Evolutionary conservation across 2,329 filamentous ascomycete genomes (phyloP).

Genomic region (Fusarium sp.): DNA sequence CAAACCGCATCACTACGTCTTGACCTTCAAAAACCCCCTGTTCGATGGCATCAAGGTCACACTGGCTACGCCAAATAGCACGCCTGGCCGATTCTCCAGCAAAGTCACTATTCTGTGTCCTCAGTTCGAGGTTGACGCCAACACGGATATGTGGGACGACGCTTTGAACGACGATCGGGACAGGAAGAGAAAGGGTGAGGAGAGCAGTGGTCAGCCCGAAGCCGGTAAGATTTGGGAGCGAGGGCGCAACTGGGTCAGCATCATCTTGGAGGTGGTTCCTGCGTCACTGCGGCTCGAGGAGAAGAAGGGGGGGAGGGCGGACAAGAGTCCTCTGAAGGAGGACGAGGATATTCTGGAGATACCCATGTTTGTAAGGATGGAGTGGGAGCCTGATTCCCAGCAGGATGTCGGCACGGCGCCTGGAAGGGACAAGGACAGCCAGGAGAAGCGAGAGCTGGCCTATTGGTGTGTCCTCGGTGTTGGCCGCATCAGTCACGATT

Average conservation of each 20-base stretch:
- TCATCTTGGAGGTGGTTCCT: slow-evolving; percentile 89
- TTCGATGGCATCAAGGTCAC: slow-evolving; percentile 91
- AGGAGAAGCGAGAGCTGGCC: slow-evolving; percentile 85
- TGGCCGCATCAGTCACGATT: slow-evolving; percentile 74
- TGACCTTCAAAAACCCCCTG: slow-evolving; percentile 92
- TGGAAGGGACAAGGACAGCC: slow-evolving; percentile 66
- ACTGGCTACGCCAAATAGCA: slow-evolving; percentile 82
- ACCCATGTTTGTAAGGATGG: slow-evolving; percentile 89
- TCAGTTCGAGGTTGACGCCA: slow-evolving; percentile 92
- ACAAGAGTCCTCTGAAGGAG: slow-evolving; percentile 60
- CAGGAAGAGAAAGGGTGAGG: slow-evolving; percentile 53
- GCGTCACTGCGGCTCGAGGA: slow-evolving; percentile 58
- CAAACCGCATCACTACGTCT: slow-evolving; percentile 77
- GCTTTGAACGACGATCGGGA: slow-evolving; percentile 67
- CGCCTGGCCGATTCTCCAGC: slow-evolving; percentile 78
- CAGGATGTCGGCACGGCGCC: slow-evolving; percentile 68
- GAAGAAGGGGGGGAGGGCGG: slow-evolving; percentile 48
- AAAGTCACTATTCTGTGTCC: slow-evolving; percentile 93
- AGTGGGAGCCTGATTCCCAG: slow-evolving; percentile 81
- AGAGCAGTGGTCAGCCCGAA: slow-evolving; percentile 67
- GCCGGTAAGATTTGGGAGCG: slow-evolving; percentile 97
- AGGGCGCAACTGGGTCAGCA: slow-evolving; percentile 92
- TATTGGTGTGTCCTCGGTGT: slow-evolving; percentile 96
- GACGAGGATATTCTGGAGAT: slow-evolving; percentile 81
- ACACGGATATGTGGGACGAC: slow-evolving; percentile 89